Conservation (phyloP, 1,139 yeast genomes). For the Candida sp. region DNA sequence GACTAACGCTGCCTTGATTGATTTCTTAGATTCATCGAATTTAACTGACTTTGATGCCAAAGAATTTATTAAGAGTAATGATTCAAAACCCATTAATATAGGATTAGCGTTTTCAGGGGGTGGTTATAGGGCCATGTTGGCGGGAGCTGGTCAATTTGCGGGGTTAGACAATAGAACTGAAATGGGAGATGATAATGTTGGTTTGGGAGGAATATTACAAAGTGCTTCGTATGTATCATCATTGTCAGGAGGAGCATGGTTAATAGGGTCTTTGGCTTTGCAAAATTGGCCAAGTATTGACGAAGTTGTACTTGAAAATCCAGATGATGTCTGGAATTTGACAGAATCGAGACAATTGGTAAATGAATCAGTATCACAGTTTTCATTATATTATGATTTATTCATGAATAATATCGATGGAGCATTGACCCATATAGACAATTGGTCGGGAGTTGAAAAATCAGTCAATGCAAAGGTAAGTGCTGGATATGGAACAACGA, state of each 20-base stretch:
- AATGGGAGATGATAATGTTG: constrained; percentile 39
- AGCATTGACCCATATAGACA: constrained; percentile 26
- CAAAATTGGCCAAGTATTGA: constrained; percentile 34
- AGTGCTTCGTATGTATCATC: constrained; percentile 35
- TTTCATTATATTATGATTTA: constrained; percentile 14
- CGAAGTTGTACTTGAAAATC: constrained; percentile 26
- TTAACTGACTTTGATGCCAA: constrained; percentile 56
- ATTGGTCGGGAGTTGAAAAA: constrained; percentile 19
- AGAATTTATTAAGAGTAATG: constrained; percentile 33
- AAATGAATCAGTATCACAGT: constrained; percentile 14
- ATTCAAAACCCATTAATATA: constrained; percentile 41
- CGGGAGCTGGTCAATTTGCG: constrained; percentile 84
- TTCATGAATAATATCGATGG: constrained; percentile 18
- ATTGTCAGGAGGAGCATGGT: constrained; percentile 40
- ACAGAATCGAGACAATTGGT: constrained; percentile 26
- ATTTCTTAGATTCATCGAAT: constrained; percentile 56
- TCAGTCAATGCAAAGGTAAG: constrained; percentile 27
- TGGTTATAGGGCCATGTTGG: constrained; percentile 87
- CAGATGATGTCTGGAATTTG: constrained; percentile 34
- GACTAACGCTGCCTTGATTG: constrained; percentile 50
- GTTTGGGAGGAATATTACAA: constrained; percentile 37
- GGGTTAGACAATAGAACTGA: constrained; percentile 79
- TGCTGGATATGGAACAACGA: constrained; percentile 29
- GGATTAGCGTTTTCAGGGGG: constrained; percentile 90
- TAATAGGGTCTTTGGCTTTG: constrained; percentile 30